phyloP scores from a whole-genome alignment of 768 basidiomycete species.

The Pulveroboletus sp. region DNA sequence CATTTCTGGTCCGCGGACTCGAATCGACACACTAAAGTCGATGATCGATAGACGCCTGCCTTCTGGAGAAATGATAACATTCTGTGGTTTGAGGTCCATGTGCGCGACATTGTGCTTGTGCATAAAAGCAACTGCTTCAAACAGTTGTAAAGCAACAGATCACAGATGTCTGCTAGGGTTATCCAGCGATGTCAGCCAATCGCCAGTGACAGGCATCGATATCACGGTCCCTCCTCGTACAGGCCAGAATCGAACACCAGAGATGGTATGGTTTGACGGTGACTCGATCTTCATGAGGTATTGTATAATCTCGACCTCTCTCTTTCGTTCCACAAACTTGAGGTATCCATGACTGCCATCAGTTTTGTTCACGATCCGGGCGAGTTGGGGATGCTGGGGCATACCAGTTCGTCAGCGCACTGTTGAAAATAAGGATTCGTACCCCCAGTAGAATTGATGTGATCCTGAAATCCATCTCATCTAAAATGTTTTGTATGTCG shows the following conservation, averaged over 20 bases:
- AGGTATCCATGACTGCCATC: too few species aligned
- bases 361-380: too few species aligned
- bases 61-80: background rate
- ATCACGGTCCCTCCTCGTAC: background rate
- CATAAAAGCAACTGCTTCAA: background rate
- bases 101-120: constrained; percentile 1
- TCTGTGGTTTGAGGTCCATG: constrained; percentile 12
- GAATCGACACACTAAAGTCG: background rate
- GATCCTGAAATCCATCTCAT: too few species aligned
- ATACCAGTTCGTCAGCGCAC: too few species aligned
- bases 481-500: too few species aligned
- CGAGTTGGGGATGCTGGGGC: too few species aligned
- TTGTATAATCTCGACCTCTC: too few species aligned
- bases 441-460: too few species aligned
- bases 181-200: background rate
- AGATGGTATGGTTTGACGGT: background rate
- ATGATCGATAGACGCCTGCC: background rate
- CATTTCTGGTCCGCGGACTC: background rate
- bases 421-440: too few species aligned
- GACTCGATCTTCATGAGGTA: too few species aligned
- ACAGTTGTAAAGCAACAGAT: background rate
- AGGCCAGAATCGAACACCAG: background rate
- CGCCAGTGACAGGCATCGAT: background rate
- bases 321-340: too few species aligned
- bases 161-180: background rate